Percentiles rank a stretch among this genome's conserved stretches.
phyloP scores from a whole-genome alignment of 768 basidiomycete species.

The Flagelloscypha sp. region DNA sequence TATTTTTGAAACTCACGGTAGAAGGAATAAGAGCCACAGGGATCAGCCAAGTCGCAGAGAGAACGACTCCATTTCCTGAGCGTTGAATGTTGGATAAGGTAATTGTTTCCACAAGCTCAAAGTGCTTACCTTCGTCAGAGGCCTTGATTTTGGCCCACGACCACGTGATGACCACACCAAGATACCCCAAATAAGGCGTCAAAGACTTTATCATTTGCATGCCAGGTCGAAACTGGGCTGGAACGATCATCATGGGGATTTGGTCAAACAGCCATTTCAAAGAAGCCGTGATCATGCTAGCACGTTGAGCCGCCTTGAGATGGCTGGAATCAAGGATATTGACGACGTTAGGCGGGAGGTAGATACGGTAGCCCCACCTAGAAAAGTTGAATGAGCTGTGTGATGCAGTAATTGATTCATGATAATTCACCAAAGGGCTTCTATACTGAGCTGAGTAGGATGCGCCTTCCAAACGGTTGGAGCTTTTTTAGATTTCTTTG shows the following conservation, averaged over 20 bases:
- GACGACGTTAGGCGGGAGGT: slow-evolving; percentile 70
- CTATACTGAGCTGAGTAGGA: slow-evolving; percentile 60
- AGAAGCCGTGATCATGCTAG: slow-evolving; percentile 66
- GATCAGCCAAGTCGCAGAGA: slow-evolving; percentile 78
- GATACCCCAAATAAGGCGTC: slow-evolving; percentile 59
- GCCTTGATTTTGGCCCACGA: slow-evolving; percentile 61
- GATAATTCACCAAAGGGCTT: slow-evolving; percentile 68
- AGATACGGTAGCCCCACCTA: slow-evolving; percentile 74
- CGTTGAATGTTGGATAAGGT: slow-evolving; percentile 7
- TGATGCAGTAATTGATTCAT: background rate
- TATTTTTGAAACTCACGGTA: too few relatives aligned
- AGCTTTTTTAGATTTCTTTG: slow-evolving; percentile 17
- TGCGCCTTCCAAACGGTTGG: slow-evolving; percentile 62
- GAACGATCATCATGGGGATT: slow-evolving; percentile 52
- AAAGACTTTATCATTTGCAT: slow-evolving; percentile 52
- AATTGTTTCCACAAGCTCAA: slow-evolving; percentile 4
- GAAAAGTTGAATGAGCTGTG: background rate
- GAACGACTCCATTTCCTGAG: slow-evolving; percentile 66
- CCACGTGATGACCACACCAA: slow-evolving; percentile 75
- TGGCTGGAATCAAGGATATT: slow-evolving; percentile 51
- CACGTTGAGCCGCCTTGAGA: slow-evolving; percentile 63
- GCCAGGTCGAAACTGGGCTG: slow-evolving; percentile 50
- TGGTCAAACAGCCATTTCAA: slow-evolving; percentile 63
- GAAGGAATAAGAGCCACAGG: slow-evolving; percentile 71
- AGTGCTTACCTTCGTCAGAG: slow-evolving; percentile 53